Evolutionary conservation across 306 rosid genomes (phyloP).

Genomic region (Spatholobus suberectus): DNA sequence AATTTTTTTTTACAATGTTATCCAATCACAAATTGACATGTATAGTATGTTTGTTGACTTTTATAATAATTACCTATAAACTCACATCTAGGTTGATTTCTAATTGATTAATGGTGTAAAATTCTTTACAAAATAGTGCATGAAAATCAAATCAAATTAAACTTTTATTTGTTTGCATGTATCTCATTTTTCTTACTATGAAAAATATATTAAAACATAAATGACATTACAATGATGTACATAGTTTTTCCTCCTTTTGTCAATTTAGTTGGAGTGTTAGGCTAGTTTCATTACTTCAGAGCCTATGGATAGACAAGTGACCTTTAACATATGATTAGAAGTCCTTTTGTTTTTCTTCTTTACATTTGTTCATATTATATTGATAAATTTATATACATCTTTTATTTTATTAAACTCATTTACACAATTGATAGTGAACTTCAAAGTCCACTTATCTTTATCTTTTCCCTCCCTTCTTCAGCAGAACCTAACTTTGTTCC

Average conservation of each 20-base stretch:
- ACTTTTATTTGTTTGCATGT: not conserved
- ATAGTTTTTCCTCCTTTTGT: not conserved
- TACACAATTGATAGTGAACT: not conserved
- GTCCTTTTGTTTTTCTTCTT: not conserved
- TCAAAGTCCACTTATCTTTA: not conserved
- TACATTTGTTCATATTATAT: not conserved
- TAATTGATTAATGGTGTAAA: not conserved
- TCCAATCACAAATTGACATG: not conserved
- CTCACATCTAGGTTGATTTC: not conserved
- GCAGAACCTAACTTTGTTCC: constrained; percentile 33
- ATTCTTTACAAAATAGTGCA: no score
- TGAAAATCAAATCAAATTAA: no score
- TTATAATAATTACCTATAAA: no score
- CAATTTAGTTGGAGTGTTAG: not conserved
- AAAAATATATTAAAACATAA: not conserved
- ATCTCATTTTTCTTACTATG: not conserved
- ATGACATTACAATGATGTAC: not conserved
- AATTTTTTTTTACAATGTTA: not conserved
- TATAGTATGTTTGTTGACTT: not conserved
- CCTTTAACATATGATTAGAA: not conserved
- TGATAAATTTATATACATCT: not conserved
- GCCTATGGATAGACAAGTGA: not conserved
- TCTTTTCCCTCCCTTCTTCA: not conserved
- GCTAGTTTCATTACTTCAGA: not conserved
- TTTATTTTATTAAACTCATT: not conserved